Conservation (phyloP, 192 early-diverging fungal species). For the Radiomyces spectabilis region DNA sequence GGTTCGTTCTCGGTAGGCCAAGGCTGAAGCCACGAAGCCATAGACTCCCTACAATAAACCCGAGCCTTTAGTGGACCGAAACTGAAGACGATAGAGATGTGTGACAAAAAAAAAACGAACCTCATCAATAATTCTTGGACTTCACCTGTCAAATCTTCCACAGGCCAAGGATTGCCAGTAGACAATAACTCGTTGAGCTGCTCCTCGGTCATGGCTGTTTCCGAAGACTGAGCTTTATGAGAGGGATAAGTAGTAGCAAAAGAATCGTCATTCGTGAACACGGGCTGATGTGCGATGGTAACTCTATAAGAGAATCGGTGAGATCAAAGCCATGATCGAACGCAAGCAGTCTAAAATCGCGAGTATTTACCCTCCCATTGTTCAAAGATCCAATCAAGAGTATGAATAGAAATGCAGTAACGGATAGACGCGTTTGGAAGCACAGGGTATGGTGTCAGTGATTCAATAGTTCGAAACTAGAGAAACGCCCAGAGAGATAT, state of each 20-base stretch:
- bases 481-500: too few species aligned
- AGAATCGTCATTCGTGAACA: background rate
- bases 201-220: background rate
- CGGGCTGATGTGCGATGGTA: constrained; percentile 12
- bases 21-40: constrained; percentile 18
- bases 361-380: too few species aligned
- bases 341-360: too few species aligned
- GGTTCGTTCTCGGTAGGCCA: constrained; percentile 1
- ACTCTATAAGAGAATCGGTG: constrained; percentile 6
- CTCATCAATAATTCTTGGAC: constrained; percentile 25
- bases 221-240: background rate
- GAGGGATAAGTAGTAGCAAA: constrained; percentile 1
- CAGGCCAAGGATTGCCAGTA: constrained; percentile 3
- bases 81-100: too few species aligned
- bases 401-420: too few species aligned
- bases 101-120: background rate
- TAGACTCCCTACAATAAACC: constrained; percentile 22
- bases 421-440: too few species aligned
- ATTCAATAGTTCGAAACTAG: too few species aligned
- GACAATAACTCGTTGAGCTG: constrained; percentile 6
- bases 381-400: too few species aligned
- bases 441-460: too few species aligned
- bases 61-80: too few species aligned
- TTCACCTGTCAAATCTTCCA: constrained; percentile 27
- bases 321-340: too few species aligned